Evolutionary conservation across 129 eudicot species (phyloP), one percentile per base, ranked within the genome.

Genomic region (Glebionis coronaria): DNA sequence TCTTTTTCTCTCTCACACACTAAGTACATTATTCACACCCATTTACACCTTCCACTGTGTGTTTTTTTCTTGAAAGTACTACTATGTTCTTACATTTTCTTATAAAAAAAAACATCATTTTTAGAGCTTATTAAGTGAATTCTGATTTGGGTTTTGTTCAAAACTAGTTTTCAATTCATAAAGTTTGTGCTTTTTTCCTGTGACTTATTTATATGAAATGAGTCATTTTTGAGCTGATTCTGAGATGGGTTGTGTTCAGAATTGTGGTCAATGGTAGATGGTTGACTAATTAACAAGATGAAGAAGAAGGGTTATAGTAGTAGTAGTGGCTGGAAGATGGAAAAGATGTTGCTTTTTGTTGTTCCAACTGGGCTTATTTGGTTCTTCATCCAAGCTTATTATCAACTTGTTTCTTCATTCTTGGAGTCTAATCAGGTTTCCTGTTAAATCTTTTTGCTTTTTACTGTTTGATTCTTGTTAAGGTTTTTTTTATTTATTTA

Each of bases 361-460:
- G 63, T 71, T 84, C 60, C 72, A 18, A 49, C 71, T 79, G 92
- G 82, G 69, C 56, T 81, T 31, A 50, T 76, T 77, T 80, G 86
- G 80, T 58, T 79, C 67, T 76, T 80, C 16, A 66, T 47, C 65
- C 68, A 78, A 50, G 76, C 78, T 44, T 46, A 25, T 81, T 73
- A 73, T 72, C 78, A 51, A 38, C 66, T 82, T 61, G 68, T 66
- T 66, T 73, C 78, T n/a, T 79, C 78, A 13, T 79, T 81, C 73
- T 71, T 68, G 29, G 68, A 77, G 67, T 58, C 56, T 15, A 76
- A 84, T 75, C 83, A 85, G 91, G 94, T 84, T 52, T 68, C 54
- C n/a, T n/a, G 63, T 25, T 19, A 28, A 11, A 12, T 20, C 64
- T 51, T 23, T 71, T 44, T 71, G 46, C 45, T 31, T 38, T 31